Conservation (phyloP, 345 rosid genomes). For the Rhodamnia rubescens region DNA sequence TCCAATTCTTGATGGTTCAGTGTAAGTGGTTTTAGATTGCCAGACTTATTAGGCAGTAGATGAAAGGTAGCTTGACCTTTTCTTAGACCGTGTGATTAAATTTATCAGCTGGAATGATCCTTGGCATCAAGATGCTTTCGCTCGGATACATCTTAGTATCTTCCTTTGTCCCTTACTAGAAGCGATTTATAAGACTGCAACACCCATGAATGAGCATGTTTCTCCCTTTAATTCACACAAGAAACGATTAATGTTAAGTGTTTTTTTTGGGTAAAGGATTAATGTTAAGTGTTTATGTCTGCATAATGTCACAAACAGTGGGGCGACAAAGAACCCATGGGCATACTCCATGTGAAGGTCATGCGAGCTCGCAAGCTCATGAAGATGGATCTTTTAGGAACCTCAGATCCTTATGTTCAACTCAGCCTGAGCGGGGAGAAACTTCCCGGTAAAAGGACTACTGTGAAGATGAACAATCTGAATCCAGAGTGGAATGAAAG, state of each 20-base stretch:
- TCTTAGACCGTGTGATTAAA: not conserved
- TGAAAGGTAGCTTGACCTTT: not conserved
- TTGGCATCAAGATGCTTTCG: not conserved
- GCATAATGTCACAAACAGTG: conserved; percentile 2
- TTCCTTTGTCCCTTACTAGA: not conserved
- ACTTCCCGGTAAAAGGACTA: conserved; percentile 26
- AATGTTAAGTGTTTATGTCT: not conserved
- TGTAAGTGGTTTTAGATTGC: conserved; percentile 18
- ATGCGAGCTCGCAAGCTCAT: conserved; percentile 22
- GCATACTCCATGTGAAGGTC: conserved; percentile 38
- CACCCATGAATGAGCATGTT: not conserved
- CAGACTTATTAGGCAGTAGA: not conserved
- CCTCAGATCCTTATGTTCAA: conserved; percentile 45
- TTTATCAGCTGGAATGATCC: not conserved
- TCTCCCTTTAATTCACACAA: not conserved
- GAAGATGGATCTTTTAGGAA: conserved; percentile 42
- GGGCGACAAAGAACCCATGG: conserved; percentile 35
- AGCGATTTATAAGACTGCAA: not conserved
- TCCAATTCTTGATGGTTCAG: conserved; percentile 32
- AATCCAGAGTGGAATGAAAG: conserved; percentile 45
- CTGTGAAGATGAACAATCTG: conserved; percentile 34
- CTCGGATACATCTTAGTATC: not conserved
- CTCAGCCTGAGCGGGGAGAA: conserved; percentile 30
- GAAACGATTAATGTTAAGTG: not conserved
- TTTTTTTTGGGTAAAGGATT: no score